These are phyloP conservation scores for Kurtzmaniella natalensis DNA, from an alignment of 1,139 yeast genomes.

Conservation along the genomic window DNA sequence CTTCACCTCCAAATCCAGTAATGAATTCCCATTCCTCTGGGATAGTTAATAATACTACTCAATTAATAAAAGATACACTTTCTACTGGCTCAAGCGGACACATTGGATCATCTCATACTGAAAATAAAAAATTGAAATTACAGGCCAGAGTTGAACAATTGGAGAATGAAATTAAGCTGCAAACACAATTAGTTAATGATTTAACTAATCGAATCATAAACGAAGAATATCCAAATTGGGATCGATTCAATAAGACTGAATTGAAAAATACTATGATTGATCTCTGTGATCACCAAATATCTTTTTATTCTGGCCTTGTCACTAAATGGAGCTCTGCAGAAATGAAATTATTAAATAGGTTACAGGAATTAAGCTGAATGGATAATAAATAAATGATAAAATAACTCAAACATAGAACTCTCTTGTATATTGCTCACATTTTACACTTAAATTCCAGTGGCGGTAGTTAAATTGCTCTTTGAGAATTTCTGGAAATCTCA, in stretches of 20 bases:
- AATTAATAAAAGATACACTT: slow-evolving; percentile 42
- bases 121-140: slow-evolving; percentile 30
- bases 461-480: too few species aligned
- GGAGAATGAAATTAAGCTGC: slow-evolving; percentile 52
- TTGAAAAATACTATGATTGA: slow-evolving; percentile 65
- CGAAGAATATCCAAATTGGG: slow-evolving; percentile 81
- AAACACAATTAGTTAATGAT: slow-evolving; percentile 46
- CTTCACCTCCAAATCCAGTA: slow-evolving; percentile 36
- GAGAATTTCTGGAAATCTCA: too few species aligned
- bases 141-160: slow-evolving; percentile 30
- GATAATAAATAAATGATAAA: not conserved
- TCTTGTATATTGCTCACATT: too few species aligned
- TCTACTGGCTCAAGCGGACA: slow-evolving; percentile 42
- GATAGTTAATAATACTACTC: slow-evolving; percentile 42
- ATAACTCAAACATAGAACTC: too few species aligned
- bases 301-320: slow-evolving; percentile 68
- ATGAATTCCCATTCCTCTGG: slow-evolving; percentile 11
- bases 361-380: slow-evolving; percentile 26
- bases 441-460: too few species aligned
- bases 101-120: slow-evolving; percentile 38
- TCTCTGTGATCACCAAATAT: slow-evolving; percentile 72
- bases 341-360: slow-evolving; percentile 34
- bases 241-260: slow-evolving; percentile 73
- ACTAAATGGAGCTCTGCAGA: slow-evolving; percentile 69
- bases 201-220: slow-evolving; percentile 69